phyloP scores from a whole-genome alignment of 768 basidiomycete genomes.

The Strobilomyces echinocephalus region DNA sequence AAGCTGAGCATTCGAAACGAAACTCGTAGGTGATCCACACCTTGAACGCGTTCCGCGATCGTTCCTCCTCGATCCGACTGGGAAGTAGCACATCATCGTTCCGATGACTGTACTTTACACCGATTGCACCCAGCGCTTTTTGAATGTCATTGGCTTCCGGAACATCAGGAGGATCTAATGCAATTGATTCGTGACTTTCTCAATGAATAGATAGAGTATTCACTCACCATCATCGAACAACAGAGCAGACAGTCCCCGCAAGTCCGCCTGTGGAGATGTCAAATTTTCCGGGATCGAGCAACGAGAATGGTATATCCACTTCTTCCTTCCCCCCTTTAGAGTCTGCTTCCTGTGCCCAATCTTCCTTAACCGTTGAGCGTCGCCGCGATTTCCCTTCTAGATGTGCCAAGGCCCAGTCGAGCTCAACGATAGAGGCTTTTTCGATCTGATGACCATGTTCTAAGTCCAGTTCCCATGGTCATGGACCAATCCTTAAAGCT shows the following conservation, averaged over 20 bases:
- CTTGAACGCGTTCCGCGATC: slow-evolving; percentile 49
- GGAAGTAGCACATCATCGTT: slow-evolving; percentile 68
- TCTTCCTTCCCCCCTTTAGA: slow-evolving; percentile 41
- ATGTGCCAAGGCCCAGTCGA: slow-evolving; percentile 78
- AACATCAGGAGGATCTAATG: slow-evolving; percentile 36
- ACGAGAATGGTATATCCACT: not conserved
- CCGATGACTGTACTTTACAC: slow-evolving; percentile 68
- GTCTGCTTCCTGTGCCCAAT: slow-evolving; percentile 45
- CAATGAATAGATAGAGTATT: not conserved
- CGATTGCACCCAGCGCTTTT: slow-evolving; percentile 52
- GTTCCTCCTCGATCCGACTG: slow-evolving; percentile 64
- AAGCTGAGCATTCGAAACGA: slow-evolving; percentile 3
- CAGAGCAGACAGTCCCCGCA: slow-evolving; percentile 60
- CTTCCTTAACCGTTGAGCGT: slow-evolving; percentile 26
- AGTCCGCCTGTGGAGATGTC: slow-evolving; percentile 38
- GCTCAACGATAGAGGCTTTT: slow-evolving; percentile 62
- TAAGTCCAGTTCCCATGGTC: not conserved
- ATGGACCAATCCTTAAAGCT: slow-evolving; percentile 13
- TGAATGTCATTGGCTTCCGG: slow-evolving; percentile 48
- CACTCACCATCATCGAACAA: slow-evolving; percentile 64
- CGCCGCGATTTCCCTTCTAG: slow-evolving; percentile 44
- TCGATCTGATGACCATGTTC: slow-evolving; percentile 57
- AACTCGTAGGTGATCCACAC: slow-evolving; percentile 28
- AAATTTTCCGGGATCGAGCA: not conserved
- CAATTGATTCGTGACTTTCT: not conserved